Evolutionary conservation across 2,329 filamentous ascomycete genomes (phyloP), one percentile per base, ranked within the genome.

Genomic region (Exserohilum turcica): DNA sequence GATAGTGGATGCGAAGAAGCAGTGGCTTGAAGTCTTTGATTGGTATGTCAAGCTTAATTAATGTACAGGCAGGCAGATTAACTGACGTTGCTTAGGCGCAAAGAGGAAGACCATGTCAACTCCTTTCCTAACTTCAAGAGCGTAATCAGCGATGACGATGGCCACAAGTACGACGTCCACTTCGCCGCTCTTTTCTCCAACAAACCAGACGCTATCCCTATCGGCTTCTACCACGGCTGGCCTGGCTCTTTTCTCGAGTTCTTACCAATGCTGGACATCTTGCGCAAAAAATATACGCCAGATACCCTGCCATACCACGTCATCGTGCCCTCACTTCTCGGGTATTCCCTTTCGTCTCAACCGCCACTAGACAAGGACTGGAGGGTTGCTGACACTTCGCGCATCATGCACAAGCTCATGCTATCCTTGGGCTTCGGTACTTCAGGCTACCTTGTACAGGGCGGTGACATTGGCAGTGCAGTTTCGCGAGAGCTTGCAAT

Each of bases 201-300:
- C 33, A 79, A 77, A 15, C 36, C 67, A 1, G 75, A 80, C 54
- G 84, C 83, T 0, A 73, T 80, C 1, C 83, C 84, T 0, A 58
- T 85, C 8, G 59, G 78, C 2, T 73, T 83, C 9, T 63, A 82
- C n/a, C 82, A 85, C 56, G 84, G 83, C 39, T 85, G 82, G 82
- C 82, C 82, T 1, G 75, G 74, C 16, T 69, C 74, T 0, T 82
- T 84, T 53, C 64, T 82, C 0, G 84, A 86, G 56, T 86, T 86
- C 59, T 61, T 86, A 2, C 78, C 77, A 1, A 71, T 84, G 6
- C 64, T 86, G 47, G 64, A 77, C 1, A 36, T 81, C 3, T 66
- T 86, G 1, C 66, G 66, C 21, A 62, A 73, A 2, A 79, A 79
- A 47, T 84, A 85, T 62, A 76, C 77, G 0, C 75, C 81, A 0